Evolutionary conservation across 331 rosid species (phyloP).

Genomic region (Malus hybrid): DNA sequence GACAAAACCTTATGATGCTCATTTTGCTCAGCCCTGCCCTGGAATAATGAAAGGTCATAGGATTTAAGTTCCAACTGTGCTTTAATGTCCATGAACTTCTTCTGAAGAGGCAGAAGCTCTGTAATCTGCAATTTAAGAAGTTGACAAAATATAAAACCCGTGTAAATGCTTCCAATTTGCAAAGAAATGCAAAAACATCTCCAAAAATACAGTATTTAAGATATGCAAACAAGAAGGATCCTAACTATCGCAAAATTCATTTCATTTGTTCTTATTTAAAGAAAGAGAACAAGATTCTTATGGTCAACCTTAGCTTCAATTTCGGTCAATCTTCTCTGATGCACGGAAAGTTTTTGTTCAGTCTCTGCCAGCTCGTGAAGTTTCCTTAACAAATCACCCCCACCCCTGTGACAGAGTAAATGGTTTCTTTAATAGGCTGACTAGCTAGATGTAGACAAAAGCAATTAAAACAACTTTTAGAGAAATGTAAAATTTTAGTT

Average conservation of each 20-base stretch:
- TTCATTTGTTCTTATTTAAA: neutral
- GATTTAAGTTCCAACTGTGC: constrained; percentile 70
- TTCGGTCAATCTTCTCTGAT: constrained; percentile 58
- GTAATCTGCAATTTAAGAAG: constrained; percentile 43
- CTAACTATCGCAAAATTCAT: neutral
- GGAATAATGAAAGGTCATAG: constrained; percentile 78
- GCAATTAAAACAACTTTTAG: constrained; percentile 13
- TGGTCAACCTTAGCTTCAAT: constrained; percentile 67
- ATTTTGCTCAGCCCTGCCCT: constrained; percentile 85
- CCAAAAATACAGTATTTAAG: neutral
- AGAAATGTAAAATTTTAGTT: neutral
- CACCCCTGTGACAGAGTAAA: constrained; percentile 55
- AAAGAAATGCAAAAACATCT: neutral
- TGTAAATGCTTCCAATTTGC: neutral
- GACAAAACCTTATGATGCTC: constrained; percentile 85
- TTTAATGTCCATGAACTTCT: constrained; percentile 59
- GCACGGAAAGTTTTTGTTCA: constrained; percentile 50
- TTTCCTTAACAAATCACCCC: constrained; percentile 79
- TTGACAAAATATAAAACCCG: neutral
- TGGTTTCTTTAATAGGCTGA: constrained; percentile 5
- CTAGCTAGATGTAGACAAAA: constrained; percentile 12
- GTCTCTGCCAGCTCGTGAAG: constrained; percentile 82
- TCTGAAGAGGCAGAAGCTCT: constrained; percentile 73
- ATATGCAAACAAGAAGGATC: neutral
- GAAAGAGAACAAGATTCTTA: constrained; percentile 3